Conservation (phyloP, 2,329 filamentous ascomycete genomes). For the Corynespora cassiicola region DNA sequence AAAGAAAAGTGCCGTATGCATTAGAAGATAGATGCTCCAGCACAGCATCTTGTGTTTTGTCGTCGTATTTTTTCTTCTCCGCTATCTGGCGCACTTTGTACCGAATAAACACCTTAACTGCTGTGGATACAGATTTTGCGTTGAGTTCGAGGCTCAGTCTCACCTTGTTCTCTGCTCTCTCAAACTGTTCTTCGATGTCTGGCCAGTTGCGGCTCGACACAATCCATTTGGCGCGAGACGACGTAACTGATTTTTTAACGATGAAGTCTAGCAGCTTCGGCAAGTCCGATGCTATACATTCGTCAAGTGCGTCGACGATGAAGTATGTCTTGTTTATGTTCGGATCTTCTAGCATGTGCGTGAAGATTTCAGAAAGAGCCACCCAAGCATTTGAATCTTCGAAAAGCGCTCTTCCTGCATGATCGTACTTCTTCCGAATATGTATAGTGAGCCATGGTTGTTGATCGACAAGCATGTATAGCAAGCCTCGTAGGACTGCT, state of each 20-base stretch:
- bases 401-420: slow-evolving; percentile 50
- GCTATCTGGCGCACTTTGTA: slow-evolving; percentile 41
- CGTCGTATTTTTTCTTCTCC: slow-evolving; percentile 37
- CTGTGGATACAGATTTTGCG: slow-evolving; percentile 32
- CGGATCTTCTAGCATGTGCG: slow-evolving; percentile 47
- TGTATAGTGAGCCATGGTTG: slow-evolving; percentile 42
- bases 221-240: slow-evolving; percentile 19
- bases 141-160: slow-evolving; percentile 47
- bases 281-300: slow-evolving; percentile 9
- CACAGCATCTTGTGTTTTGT: slow-evolving; percentile 35
- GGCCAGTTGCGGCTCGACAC: slow-evolving; percentile 22
- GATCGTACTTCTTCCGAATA: slow-evolving; percentile 43
- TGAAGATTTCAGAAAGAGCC: slow-evolving; percentile 41
- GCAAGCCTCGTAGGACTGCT: slow-evolving; percentile 51
- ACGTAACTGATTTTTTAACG: slow-evolving; percentile 6
- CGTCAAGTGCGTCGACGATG: slow-evolving; percentile 22
- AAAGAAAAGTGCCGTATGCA: slow-evolving; percentile 50
- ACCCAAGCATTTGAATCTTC: slow-evolving; percentile 36
- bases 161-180: slow-evolving; percentile 18
- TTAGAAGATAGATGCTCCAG: slow-evolving; percentile 35
- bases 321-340: slow-evolving; percentile 9
- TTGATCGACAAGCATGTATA: slow-evolving; percentile 47
- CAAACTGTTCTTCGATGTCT: slow-evolving; percentile 44
- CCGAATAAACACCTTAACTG: slow-evolving; percentile 48
- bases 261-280: slow-evolving; percentile 11